Evolutionary conservation across 2,329 filamentous ascomycete genomes (phyloP), one percentile per base, ranked within the genome.

Genomic region (Fusarium austroafricanum): DNA sequence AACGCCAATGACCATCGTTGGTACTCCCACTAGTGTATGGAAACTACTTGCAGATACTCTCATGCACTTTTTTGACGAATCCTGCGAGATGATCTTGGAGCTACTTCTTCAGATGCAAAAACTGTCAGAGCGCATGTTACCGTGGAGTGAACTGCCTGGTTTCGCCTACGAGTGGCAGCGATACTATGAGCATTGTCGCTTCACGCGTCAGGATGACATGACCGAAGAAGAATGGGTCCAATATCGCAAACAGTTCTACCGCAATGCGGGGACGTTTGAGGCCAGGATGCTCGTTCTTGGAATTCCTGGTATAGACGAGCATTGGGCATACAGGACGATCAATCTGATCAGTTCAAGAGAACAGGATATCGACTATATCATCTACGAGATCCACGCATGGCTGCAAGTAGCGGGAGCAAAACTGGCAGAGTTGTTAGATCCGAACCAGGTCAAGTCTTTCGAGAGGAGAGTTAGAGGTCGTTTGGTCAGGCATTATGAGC

Each of bases 311-410:
- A 29, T 61, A 6, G 31, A 29, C 2, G 18, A 40, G 10, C 23
- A 20, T n/a, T 53, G 50, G 50, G 65, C 38, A 2, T 47, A 50
- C 20, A 39, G 23, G 3, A 33, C 21, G 6, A 21, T 68, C 8
- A 68, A 61, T 12, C 5, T 65, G 9, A 14, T 56, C 10, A 46
- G 43, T 6, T 1, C 6, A 3, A 17, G 23, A n/a, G 3, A 3
- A 0, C 1, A 18, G 0, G 17, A 43, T 2, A 7, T 61, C 1
- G 28, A 61, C 3, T 6, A 40, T 1, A 10, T 33, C 1, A 26
- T 65, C 3, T 14, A 42, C 2, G 21, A 40, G 28, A 57, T 68
- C 1, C 21, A 61, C 7, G 46, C 29, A 2, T 68, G 60, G 65
- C 10, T 68, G 2, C 29, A 44, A 3, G 7, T 35, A 4, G 65